Percentiles rank a stretch among this genome's conserved stretches.
These are phyloP conservation scores for Solanum pimpinellifolium DNA, from an alignment of 257 asterid genomes.

Conservation along the genomic window DNA sequence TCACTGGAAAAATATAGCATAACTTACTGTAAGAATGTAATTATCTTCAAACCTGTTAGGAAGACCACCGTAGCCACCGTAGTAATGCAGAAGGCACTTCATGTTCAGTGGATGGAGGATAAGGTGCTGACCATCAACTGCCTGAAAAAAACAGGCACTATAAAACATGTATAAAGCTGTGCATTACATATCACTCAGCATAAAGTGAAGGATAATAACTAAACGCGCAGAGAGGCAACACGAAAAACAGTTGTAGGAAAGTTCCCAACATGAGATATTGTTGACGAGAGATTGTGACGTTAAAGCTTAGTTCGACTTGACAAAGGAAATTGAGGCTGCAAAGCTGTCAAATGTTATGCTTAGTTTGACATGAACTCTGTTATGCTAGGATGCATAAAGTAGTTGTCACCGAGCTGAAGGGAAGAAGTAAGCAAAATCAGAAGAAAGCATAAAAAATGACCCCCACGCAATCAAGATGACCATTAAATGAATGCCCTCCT, in stretches of 20 bases:
- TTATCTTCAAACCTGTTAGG: slow-evolving; percentile 55
- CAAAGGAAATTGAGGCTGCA: neutral
- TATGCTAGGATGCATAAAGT: neutral
- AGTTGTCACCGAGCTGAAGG: neutral
- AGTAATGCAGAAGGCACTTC: slow-evolving; percentile 90
- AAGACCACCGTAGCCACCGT: slow-evolving; percentile 61
- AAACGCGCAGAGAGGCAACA: neutral
- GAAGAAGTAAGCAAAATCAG: neutral
- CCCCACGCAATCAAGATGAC: neutral
- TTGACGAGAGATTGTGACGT: neutral
- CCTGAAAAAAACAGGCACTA: slow-evolving; percentile 29
- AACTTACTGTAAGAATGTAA: neutral
- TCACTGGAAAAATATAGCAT: neutral
- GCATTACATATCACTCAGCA: neutral
- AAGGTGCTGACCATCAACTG: slow-evolving; percentile 82
- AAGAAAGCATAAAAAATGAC: neutral
- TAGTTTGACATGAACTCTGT: neutral
- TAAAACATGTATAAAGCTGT: neutral
- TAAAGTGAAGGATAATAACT: neutral
- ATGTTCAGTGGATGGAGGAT: slow-evolving; percentile 77
- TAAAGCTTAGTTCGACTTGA: neutral
- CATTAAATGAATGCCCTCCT: neutral
- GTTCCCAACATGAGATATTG: neutral
- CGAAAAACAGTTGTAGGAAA: neutral
- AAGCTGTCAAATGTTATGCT: neutral